Percentiles rank a stretch among this genome's conserved stretches.
These are phyloP conservation scores for Dillenia turbinata DNA, from an alignment of 164 flowering plant species.

Conservation along the genomic window DNA sequence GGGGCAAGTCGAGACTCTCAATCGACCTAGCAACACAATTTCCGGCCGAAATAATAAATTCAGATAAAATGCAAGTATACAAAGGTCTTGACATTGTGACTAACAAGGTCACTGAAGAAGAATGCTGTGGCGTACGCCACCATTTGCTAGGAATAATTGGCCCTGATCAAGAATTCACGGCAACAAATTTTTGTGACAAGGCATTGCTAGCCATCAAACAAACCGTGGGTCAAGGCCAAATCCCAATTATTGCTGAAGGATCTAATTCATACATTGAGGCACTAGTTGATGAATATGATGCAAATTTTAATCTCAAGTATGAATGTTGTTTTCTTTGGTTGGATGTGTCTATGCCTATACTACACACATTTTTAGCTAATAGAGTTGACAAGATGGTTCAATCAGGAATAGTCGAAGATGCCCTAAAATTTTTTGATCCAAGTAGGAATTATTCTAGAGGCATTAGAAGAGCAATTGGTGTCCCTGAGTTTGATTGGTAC, in stretches of 20 bases:
- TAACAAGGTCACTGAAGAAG: conserved; percentile 72
- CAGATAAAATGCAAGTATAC: conserved; percentile 86
- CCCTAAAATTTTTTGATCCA: conserved; percentile 34
- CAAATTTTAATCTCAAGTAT: conserved; percentile 18
- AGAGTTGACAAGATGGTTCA: conserved; percentile 72
- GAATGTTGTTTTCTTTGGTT: conserved; percentile 68
- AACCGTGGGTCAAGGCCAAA: conserved; percentile 27
- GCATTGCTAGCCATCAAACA: conserved; percentile 36
- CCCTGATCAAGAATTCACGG: conserved; percentile 46
- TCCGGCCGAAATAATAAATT: conserved; percentile 66
- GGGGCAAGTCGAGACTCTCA: conserved; percentile 76
- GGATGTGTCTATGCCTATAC: conserved; percentile 52
- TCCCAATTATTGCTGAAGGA: conserved; percentile 86
- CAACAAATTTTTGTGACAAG: conserved; percentile 38
- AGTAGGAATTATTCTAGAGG: conserved; percentile 50
- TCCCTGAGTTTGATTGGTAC: conserved; percentile 59
- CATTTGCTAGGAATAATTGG: conserved; percentile 56
- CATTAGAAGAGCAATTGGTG: conserved; percentile 66
- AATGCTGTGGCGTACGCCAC: conserved; percentile 59
- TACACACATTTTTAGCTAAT: conserved; percentile 37
- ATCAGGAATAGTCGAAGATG: conserved; percentile 59
- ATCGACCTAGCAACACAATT: conserved; percentile 69
- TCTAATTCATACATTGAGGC: conserved; percentile 75
- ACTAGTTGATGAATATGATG: conserved; percentile 33
- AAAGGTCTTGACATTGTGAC: conserved; percentile 66